A percentile compares a stretch with the other conserved stretches of the same genome.
Conservation (phyloP, 1,284 basidiomycete species). For the Cryptococcus neoformans region DNA sequence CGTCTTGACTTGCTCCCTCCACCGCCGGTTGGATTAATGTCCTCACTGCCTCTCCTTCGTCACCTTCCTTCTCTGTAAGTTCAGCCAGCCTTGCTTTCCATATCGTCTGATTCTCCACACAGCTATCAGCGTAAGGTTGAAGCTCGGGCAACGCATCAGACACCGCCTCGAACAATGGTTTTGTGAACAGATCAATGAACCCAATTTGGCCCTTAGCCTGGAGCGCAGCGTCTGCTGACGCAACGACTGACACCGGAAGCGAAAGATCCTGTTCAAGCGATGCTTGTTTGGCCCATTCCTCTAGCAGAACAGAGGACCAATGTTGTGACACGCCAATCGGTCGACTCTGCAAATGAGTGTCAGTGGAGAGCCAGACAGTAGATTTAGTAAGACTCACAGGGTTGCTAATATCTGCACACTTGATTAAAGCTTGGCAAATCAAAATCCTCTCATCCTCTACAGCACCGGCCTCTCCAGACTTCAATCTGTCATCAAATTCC, state of each 20-base stretch:
- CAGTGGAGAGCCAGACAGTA: slow-evolving; percentile 1
- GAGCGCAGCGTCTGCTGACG: slow-evolving; percentile 60
- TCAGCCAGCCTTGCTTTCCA: slow-evolving; percentile 61
- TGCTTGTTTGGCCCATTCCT: slow-evolving; percentile 87
- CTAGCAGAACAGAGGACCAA: slow-evolving; percentile 81
- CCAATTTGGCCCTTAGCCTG: slow-evolving; percentile 86
- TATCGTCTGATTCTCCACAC: slow-evolving; percentile 60
- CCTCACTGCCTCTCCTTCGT: slow-evolving; percentile 9
- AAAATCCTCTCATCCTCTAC: slow-evolving; percentile 59
- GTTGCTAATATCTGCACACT: slow-evolving; percentile 96
- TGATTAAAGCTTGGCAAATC: slow-evolving; percentile 86
- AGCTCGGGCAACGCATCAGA: slow-evolving; percentile 71
- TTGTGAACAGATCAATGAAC: slow-evolving; percentile 77
- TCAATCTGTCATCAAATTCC: slow-evolving; percentile 42
- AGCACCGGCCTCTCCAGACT: slow-evolving; percentile 18
- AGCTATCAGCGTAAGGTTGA: slow-evolving; percentile 60
- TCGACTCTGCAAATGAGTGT: slow-evolving; percentile 63
- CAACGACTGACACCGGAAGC: slow-evolving; percentile 65
- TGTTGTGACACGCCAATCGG: slow-evolving; percentile 82
- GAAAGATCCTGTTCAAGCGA: slow-evolving; percentile 71
- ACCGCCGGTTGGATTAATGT: slow-evolving; percentile 28
- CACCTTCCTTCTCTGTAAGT: slow-evolving; percentile 35
- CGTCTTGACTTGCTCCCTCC: slow-evolving; percentile 32
- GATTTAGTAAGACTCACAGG: slow-evolving; percentile 60
- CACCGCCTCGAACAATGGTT: slow-evolving; percentile 74